Evolutionary conservation across 352 stramenopile species (phyloP).

Genomic region (Pythium aquatile): DNA sequence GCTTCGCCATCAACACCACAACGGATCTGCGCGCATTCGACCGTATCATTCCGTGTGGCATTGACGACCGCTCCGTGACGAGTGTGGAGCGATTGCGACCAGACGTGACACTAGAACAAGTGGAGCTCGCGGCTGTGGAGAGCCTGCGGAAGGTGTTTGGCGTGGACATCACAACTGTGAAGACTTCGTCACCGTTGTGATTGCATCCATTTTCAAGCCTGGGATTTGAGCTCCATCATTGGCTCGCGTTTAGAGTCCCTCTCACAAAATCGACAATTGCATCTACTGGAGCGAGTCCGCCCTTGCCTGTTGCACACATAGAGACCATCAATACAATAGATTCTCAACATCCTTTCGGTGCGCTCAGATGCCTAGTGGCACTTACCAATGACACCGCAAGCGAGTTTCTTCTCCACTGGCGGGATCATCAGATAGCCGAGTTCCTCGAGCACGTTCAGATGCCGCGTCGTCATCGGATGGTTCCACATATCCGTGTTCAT

Average conservation of each 20-base stretch:
- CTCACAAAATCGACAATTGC: conserved; percentile 20
- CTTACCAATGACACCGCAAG: conserved; percentile 92
- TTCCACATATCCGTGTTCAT: conserved; percentile 99
- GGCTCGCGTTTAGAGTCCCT: not conserved
- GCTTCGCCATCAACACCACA: conserved; percentile 96
- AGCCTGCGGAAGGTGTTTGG: conserved; percentile 70
- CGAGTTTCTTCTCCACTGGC: conserved; percentile 91
- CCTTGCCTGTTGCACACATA: conserved; percentile 19
- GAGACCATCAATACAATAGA: conserved; percentile 6
- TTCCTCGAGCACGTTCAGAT: conserved; percentile 58
- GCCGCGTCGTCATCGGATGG: conserved; percentile 89
- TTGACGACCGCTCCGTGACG: conserved; percentile 88
- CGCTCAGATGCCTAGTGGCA: not conserved
- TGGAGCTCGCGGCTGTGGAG: conserved; percentile 66
- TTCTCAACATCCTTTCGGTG: not conserved
- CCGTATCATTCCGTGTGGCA: conserved; percentile 96
- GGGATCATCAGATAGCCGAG: conserved; percentile 81
- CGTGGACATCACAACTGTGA: conserved; percentile 53
- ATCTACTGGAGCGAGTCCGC: conserved; percentile 24
- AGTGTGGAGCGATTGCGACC: conserved; percentile 64
- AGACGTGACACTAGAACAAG: conserved; percentile 47
- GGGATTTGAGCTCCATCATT: not conserved
- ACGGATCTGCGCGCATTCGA: conserved; percentile 93
- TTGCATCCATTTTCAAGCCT: not conserved
- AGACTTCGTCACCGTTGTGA: conserved; percentile 39